Base-by-base conservation (phyloP, 257 asterid species). In the Penstemon newberryi region DNA sequence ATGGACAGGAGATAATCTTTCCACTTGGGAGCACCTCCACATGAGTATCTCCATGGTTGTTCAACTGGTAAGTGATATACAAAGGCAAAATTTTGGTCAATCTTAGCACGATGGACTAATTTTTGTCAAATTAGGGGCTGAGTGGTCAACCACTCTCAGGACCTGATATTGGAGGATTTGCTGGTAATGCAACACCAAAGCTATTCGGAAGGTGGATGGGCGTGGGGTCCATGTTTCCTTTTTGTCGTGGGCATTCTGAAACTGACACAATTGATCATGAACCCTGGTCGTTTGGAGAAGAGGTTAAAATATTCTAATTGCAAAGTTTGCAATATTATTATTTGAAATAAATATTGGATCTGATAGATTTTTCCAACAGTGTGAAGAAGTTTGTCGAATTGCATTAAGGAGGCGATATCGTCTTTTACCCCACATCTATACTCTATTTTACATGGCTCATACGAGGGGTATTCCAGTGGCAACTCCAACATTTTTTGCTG, bases 131-230 rank as follows among this genome's bases (percentile, higher is more conserved):
- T 52, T 54, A 93, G 99, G 99, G 96, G 55, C 80, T 93, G 64
- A 93, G 97, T 61, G 97, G 96, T 52, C 99, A 93, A 75, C 97
- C 97, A 43, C 82, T 93, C 25, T 83, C 96, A 0, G 99, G 99
- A 70, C 99, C 99, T 19, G 99, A 93, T 84, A 88, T 93, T 64
- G 97, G 99, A 67, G 99, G 99, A 40, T 93, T 93, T 80, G 96
- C 96, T 72, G 99, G 96, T 57, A 86, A 90, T 77, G 97, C 99
- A 41, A 88, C 97, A 8, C 96, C 96, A 8, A 89, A 83, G 76
- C 88, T 94, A 80, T 94, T 91, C 76, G 99, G 96, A 64, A 87
- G 96, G 86, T 94, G 99, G 99, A 87, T 94, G 96, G 99, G 97
- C 62, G 75, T 94, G 47, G 97, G 95, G 38, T 66, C 99, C 63